Evolutionary conservation across 192 early-diverging fungal species (phyloP).

Genomic region (Linnemannia zychae): DNA sequence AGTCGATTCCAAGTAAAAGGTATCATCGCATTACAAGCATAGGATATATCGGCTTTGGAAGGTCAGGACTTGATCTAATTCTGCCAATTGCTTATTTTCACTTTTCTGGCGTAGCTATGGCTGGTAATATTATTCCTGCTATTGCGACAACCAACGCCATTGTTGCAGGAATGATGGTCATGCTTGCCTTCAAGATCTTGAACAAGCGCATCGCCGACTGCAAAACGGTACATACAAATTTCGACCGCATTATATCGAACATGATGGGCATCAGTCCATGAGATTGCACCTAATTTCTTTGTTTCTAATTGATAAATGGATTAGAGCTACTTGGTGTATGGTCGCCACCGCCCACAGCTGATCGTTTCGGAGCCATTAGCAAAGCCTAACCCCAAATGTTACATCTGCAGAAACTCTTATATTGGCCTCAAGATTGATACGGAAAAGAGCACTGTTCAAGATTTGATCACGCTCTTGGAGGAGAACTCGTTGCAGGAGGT

Average conservation of each 20-base stretch:
- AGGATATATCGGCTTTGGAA: background rate
- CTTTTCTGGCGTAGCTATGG: slow-evolving; percentile 82
- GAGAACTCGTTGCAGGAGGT: slow-evolving; percentile 68
- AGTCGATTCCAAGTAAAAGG: slow-evolving; percentile 92
- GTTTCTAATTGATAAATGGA: background rate
- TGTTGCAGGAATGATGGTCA: slow-evolving; percentile 93
- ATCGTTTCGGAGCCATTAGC: slow-evolving; percentile 75
- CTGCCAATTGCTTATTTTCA: slow-evolving; percentile 21
- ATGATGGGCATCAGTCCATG: background rate
- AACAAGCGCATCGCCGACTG: slow-evolving; percentile 62
- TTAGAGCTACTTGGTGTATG: slow-evolving; percentile 73
- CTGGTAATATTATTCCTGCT: slow-evolving; percentile 98
- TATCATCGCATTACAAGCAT: slow-evolving; percentile 34
- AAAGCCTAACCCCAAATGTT: slow-evolving; percentile 81
- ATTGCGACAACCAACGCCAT: slow-evolving; percentile 99
- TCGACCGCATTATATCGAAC: background rate
- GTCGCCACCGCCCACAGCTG: slow-evolving; percentile 66
- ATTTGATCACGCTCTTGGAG: slow-evolving; percentile 69
- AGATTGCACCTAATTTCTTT: background rate
- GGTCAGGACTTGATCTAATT: background rate
- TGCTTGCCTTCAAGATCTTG: slow-evolving; percentile 86
- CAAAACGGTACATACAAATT: slow-evolving; percentile 61
- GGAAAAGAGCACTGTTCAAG: slow-evolving; percentile 71
- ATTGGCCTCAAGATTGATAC: slow-evolving; percentile 73
- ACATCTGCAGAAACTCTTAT: slow-evolving; percentile 78